Base-by-base conservation (phyloP, 106 monocot genomes). In the Apostasia ramifera region DNA sequence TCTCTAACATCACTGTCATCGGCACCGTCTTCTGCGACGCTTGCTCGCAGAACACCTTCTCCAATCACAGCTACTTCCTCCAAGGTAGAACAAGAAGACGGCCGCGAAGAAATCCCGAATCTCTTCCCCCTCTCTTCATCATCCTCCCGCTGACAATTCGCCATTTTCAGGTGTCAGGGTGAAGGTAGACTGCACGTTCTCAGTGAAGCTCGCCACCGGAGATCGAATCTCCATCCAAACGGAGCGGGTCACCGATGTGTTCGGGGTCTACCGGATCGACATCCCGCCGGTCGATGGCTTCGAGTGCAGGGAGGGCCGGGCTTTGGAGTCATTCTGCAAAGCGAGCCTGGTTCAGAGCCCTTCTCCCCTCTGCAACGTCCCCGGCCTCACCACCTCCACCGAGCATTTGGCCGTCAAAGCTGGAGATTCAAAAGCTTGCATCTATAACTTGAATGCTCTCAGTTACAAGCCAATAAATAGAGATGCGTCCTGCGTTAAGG, bases 1-100 rank as follows among this genome's bases (percentile, higher is more conserved):
- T 42, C 71, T 74, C 76, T 77, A 91, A 91, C 66, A 80, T 95
- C 72, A 95, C 95, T 14, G 83, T 95, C 2, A 81, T 91, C 0
- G 95, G 95, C 63, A 73, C 84, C 12, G 95, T 95, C 79, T 95
- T 84, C 88, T 95, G 91, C 68, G 95, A 95, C 69, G 81, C 83
- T 72, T 95, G 95, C 88, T 83, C 85, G 59, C 73, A 76, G 71
- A 91, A 85, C 77, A 84, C 73, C 76, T 95, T 95, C 95, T 82
- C 95, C 72, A 88, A 77, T 45, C 69, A 95, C 71, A 88, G 95
- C 88, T 95, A 86, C 81, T 95, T 91, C 81, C 59, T 91, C 13
- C 68, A 75, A 78, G 91, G 95, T 89, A 54, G 62, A 14, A 11
- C 15, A 9, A 26, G 40, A 11, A 2, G 13, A 26, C 26, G 26